Conservation (phyloP, 495 filamentous ascomycete genomes). For the Penicillium subrubescens region DNA sequence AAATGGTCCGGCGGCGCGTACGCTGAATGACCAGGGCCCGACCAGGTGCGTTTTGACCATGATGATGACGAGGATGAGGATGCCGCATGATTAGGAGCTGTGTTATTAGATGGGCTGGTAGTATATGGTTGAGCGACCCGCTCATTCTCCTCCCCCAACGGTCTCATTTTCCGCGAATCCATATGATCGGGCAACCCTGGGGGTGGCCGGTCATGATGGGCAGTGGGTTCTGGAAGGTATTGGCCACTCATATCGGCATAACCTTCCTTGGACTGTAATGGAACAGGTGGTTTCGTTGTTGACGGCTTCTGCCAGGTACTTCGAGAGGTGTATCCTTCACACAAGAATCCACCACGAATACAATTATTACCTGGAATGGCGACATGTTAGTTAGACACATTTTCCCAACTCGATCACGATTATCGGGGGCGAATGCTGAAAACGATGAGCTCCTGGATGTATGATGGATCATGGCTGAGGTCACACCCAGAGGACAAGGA, state of each 20-base stretch:
- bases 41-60: conserved; percentile 47
- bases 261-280: conserved; percentile 82
- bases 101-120: conserved; percentile 39
- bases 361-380: conserved; percentile 81
- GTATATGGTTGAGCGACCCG: conserved; percentile 39
- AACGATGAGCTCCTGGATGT: neutral
- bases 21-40: conserved; percentile 32
- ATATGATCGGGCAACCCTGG: conserved; percentile 38
- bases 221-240: conserved; percentile 54
- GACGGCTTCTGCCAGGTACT: conserved; percentile 71
- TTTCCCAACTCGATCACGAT: neutral
- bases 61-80: conserved; percentile 13
- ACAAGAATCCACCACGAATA: conserved; percentile 85
- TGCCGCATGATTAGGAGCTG: conserved; percentile 29
- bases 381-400: neutral
- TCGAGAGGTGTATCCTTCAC: conserved; percentile 87
- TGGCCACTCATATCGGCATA: conserved; percentile 54
- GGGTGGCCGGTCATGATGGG: conserved; percentile 40
- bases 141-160: conserved; percentile 49
- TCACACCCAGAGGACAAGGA: neutral
- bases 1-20: conserved; percentile 41
- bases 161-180: conserved; percentile 44
- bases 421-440: neutral
- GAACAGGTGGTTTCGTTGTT: conserved; percentile 65
- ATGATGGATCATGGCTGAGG: neutral